Evolutionary conservation across 2,329 filamentous ascomycete species (phyloP).

Genomic region (Sarocladium brachiariae): DNA sequence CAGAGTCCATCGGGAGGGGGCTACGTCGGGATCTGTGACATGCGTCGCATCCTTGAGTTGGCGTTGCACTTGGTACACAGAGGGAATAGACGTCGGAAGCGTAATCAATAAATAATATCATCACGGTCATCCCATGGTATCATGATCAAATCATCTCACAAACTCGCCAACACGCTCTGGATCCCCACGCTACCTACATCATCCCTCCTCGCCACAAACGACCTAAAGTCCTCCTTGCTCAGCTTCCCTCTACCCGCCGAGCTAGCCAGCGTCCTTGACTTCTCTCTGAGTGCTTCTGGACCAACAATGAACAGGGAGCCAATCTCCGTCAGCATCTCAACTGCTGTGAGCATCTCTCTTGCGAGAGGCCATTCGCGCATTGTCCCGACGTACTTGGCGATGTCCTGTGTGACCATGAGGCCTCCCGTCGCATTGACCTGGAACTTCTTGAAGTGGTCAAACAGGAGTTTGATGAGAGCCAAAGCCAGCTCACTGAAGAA

Average conservation of each 20-base stretch:
- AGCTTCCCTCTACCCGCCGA: constrained; percentile 44
- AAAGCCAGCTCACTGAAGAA: constrained; percentile 81
- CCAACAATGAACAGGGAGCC: constrained; percentile 94
- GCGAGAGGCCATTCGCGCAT: constrained; percentile 74
- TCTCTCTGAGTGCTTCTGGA: constrained; percentile 66
- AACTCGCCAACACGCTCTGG: constrained; percentile 68
- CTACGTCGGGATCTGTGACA: constrained; percentile 27
- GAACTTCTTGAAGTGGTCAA: constrained; percentile 94
- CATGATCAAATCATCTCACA: constrained; percentile 31
- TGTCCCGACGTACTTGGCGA: constrained; percentile 84
- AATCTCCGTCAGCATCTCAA: constrained; percentile 88
- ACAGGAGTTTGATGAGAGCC: constrained; percentile 67
- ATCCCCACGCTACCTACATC: constrained; percentile 76
- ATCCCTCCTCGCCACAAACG: constrained; percentile 78
- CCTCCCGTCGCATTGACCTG: constrained; percentile 88
- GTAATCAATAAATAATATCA: not conserved
- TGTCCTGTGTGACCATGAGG: constrained; percentile 92
- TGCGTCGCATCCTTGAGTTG: too few species aligned
- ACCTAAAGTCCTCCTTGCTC: constrained; percentile 66
- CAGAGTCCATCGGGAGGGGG: constrained; percentile 25
- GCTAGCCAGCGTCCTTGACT: constrained; percentile 52
- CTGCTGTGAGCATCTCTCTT: constrained; percentile 58
- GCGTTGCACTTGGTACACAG: not conserved
- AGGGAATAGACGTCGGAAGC: not conserved
- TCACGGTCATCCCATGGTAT: constrained; percentile 17